Evolutionary conservation across 129 eudicot species (phyloP).

Genomic region (Pseudognaphalium luteoalbum): DNA sequence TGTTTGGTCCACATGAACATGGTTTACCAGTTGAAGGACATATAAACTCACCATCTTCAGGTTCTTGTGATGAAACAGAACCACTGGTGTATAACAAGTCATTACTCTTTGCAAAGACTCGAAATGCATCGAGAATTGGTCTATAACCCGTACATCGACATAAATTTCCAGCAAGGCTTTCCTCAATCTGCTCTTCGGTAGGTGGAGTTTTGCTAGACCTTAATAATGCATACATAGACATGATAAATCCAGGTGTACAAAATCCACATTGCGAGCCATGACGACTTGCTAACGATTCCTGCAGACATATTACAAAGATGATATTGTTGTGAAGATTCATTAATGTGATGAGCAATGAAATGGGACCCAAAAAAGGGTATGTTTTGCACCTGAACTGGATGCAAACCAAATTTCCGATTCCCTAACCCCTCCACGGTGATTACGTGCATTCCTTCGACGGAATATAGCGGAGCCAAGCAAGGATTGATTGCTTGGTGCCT

Average conservation of each 20-base stretch:
- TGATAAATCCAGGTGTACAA: slow-evolving; percentile 96
- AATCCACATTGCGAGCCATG: slow-evolving; percentile 99
- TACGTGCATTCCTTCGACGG: slow-evolving; percentile 99
- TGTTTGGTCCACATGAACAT: slow-evolving; percentile 72
- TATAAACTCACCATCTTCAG: slow-evolving; percentile 48
- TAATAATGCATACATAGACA: slow-evolving; percentile 96
- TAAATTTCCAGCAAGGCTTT: slow-evolving; percentile 92
- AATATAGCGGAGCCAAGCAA: slow-evolving; percentile 93
- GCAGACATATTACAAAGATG: slow-evolving; percentile 11
- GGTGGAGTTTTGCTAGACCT: slow-evolving; percentile 80
- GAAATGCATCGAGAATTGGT: slow-evolving; percentile 93
- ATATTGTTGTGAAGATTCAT: too few species aligned
- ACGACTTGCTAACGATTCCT: slow-evolving; percentile 80
- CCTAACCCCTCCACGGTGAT: slow-evolving; percentile 98
- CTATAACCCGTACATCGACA: slow-evolving; percentile 98
- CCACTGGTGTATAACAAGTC: slow-evolving; percentile 59
- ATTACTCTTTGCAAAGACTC: slow-evolving; percentile 86
- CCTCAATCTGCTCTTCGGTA: slow-evolving; percentile 84
- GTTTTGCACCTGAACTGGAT: slow-evolving; percentile 90
- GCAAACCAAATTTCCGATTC: slow-evolving; percentile 69
- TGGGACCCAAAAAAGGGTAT: neutral
- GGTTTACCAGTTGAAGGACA: slow-evolving; percentile 99
- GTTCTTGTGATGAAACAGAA: slow-evolving; percentile 29
- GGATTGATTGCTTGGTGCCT: slow-evolving; percentile 98
- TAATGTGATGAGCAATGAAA: neutral